Conservation (phyloP, 2,329 filamentous ascomycete species). For the Juglanconis oblonga region DNA sequence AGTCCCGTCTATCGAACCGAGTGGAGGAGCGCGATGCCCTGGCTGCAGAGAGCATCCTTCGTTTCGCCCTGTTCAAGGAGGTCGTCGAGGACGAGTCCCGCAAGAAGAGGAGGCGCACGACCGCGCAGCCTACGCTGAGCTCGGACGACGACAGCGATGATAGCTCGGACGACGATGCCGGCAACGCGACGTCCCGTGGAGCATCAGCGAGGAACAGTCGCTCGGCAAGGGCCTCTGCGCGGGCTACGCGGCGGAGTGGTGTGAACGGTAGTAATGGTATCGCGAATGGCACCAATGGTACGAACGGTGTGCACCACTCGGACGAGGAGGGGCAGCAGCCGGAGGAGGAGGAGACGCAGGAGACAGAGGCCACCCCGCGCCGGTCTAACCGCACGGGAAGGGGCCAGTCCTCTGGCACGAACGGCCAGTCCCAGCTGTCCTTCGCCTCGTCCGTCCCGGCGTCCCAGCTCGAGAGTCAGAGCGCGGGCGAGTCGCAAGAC, state of each 20-base stretch:
- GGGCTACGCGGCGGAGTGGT: slow-evolving; percentile 27
- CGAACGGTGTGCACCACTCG: slow-evolving; percentile 30
- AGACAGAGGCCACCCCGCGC: slow-evolving; percentile 46
- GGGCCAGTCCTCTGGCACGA: slow-evolving; percentile 35
- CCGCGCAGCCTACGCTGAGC: slow-evolving; percentile 50
- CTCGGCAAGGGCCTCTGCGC: slow-evolving; percentile 29
- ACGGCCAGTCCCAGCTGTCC: slow-evolving; percentile 58
- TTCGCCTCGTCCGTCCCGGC: slow-evolving; percentile 77
- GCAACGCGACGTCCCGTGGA: slow-evolving; percentile 33
- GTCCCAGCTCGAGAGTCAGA: slow-evolving; percentile 60
- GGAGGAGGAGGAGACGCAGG: slow-evolving; percentile 43
- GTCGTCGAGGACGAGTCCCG: slow-evolving; percentile 75
- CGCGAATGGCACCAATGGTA: slow-evolving; percentile 7
- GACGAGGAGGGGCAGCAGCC: slow-evolving; percentile 50
- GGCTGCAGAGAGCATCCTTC: slow-evolving; percentile 82
- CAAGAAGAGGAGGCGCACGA: slow-evolving; percentile 72
- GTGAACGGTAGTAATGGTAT: slow-evolving; percentile 22
- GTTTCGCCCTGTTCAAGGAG: slow-evolving; percentile 97
- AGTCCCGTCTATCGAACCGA: slow-evolving; percentile 79
- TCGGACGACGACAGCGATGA: slow-evolving; percentile 58
- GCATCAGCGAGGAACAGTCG: slow-evolving; percentile 34
- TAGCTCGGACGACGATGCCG: slow-evolving; percentile 45
- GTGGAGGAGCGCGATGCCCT: slow-evolving; percentile 88
- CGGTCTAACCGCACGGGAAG: slow-evolving; percentile 35
- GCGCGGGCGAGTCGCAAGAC: slow-evolving; percentile 39